Conservation (phyloP, 176 grass and related monocot genomes). For the Oryza glumipatula region DNA sequence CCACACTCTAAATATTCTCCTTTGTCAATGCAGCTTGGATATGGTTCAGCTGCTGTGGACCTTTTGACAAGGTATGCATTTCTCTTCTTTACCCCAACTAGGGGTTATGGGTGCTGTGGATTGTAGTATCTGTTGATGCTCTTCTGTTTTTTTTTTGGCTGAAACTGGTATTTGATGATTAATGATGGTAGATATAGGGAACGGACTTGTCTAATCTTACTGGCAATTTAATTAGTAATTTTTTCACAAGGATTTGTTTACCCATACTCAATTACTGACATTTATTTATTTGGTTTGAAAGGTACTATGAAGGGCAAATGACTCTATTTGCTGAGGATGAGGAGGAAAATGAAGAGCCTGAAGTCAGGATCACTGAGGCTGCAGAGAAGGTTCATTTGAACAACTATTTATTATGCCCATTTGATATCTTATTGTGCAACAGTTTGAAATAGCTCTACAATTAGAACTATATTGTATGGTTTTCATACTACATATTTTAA, state of each 20-base stretch:
- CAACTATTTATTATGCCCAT: background rate
- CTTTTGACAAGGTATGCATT: conserved; percentile 63
- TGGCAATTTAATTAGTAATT: background rate
- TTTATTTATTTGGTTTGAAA: conserved; percentile 28
- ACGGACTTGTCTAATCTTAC: conserved; percentile 8
- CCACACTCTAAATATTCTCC: background rate
- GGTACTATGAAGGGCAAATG: conserved; percentile 84
- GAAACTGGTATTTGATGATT: background rate
- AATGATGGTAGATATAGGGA: background rate
- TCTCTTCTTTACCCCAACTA: background rate
- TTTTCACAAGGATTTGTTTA: background rate
- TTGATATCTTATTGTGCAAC: background rate
- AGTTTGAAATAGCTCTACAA: background rate
- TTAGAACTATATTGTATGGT: background rate
- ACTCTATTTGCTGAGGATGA: conserved; percentile 55
- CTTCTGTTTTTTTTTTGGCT: background rate
- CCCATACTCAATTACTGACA: background rate
- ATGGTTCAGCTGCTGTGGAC: conserved; percentile 79
- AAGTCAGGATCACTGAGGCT: conserved; percentile 75
- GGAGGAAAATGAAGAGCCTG: conserved; percentile 64
- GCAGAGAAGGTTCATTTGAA: conserved; percentile 74
- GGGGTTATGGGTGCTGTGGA: conserved; percentile 4
- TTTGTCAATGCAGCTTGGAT: conserved; percentile 65
- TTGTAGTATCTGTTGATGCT: conserved; percentile 16
- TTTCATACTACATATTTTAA: background rate